phyloP scores from a whole-genome alignment of 2,329 filamentous ascomycete species.

The Fusarium floridanum region DNA sequence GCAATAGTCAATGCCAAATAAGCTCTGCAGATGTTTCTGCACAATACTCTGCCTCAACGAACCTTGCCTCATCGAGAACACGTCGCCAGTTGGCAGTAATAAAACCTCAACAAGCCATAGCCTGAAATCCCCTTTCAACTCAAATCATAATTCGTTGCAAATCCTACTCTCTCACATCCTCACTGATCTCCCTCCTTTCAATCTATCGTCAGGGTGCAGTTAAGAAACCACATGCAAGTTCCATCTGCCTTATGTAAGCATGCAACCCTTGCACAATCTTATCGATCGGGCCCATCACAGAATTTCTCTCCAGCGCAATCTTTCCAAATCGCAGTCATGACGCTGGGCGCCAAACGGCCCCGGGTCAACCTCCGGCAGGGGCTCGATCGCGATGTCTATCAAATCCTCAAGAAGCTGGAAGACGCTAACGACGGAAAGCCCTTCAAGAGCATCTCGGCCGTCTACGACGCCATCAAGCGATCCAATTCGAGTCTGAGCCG shows the following conservation, averaged over 20 bases:
- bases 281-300: neutral
- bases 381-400: slow-evolving; percentile 81
- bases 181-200: neutral
- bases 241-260: neutral
- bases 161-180: neutral
- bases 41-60: no score
- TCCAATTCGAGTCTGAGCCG: slow-evolving; percentile 91
- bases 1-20: no score
- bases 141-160: neutral
- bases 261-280: neutral
- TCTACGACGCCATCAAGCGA: slow-evolving; percentile 84
- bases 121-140: neutral
- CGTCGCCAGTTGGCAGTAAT: no score
- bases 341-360: slow-evolving; percentile 25
- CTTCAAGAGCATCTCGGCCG: slow-evolving; percentile 64
- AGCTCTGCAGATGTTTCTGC: no score
- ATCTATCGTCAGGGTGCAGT: neutral
- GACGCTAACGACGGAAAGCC: slow-evolving; percentile 70
- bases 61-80: no score
- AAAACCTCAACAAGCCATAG: neutral
- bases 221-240: neutral
- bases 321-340: slow-evolving; percentile 19
- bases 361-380: slow-evolving; percentile 41
- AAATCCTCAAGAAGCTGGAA: slow-evolving; percentile 81
- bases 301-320: neutral